Evolutionary conservation across 495 filamentous ascomycete genomes (phyloP), one percentile per base, ranked within the genome.

Genomic region (Penicillium roqueforti): DNA sequence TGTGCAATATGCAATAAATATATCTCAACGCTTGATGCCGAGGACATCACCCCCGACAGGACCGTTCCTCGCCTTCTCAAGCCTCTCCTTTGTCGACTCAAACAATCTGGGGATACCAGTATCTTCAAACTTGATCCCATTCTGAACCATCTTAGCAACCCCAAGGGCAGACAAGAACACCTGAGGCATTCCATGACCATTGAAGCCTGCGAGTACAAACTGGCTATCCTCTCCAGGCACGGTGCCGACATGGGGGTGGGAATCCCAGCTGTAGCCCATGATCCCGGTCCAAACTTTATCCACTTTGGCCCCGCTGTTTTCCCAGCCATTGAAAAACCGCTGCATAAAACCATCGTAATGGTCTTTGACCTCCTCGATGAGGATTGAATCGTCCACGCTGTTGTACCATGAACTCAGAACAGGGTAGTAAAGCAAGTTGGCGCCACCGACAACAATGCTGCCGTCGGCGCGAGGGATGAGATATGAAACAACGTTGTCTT

Each of bases 361-460:
- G 52, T 87, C 80, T 8, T 78, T 74, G 6, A 83, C 86, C 78
- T 83, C 84, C 9, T 68, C 67, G 28, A 80, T 80, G 29, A 88
- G 80, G 3, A 68, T 64, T 16, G 68, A 56, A 58, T 89, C 80
- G 25, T 72, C 68, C 34, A 69, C 46, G 76, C 58, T 46, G 57
- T 69, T n/a, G 72, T 78, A 67, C 89, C 86, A 67, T 82, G 82
- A 38, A 68, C 81, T 20, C 66, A 78, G 26, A 79, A 81, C 53
- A 62, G 83, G 59, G 77, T 80, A 18, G 65, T 61, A 58, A 76
- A 54, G 8, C 4, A 75, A 70, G 40, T 75, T 72, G 0, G 74
- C 79, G 4, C 86, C 69, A 4, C 86, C 87, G 11, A 88, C 86
- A 8, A 88, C 80, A 25, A 89, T 88, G 32, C 88, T 68, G n/a